Base-by-base conservation (phyloP, 352 stramenopile species). In the Phytophthora hibernalis region DNA sequence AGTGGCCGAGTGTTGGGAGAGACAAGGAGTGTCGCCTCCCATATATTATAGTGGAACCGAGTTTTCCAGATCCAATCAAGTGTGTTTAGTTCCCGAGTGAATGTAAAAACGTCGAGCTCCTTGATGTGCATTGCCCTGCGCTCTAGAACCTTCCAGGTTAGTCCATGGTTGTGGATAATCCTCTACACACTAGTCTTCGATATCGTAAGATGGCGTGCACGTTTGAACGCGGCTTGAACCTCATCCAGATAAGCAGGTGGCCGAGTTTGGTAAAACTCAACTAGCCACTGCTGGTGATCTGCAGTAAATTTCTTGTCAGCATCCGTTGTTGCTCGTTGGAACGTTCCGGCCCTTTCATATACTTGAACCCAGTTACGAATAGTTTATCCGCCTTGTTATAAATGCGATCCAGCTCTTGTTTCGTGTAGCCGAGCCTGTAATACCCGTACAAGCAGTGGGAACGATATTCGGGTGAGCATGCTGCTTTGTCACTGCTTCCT, bases 401-500 rank as follows among this genome's bases (percentile, higher is more conserved):
- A 1, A 62, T 24, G 9, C 22, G 31, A n/a, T 42, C 54, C 7
- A 54, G 43, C 9, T 48, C 47, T 5, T 31, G n/a, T n/a, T n/a
- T n/a, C 1, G 54, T n/a, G 2, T 20, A 54, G 10, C 54, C 54
- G n/a, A 48, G 20, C 8, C 35, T 28, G 35, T 52, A 62, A n/a
- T 37, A 62, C 15, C 30, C 43, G 18, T 62, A 62, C 18, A 53
- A 18, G 18, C 54, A 54, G n/a, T 54, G 54, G 12, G 54, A 54
- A 62, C 30, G 15, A 43, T 62, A 18, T 54, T 62, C 2, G 12
- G 54, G 21, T 62, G 54, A 0, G 30, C 54, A 8, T 62, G 54
- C n/a, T 62, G 43, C 11, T 5, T 22, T n/a, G 30, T 48, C 3
- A 51, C 52, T 3, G 26, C 38, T 6, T 16, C 22, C 22, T 60